Evolutionary conservation across 345 rosid species (phyloP).

Genomic region (Cardiospermum halicacabum): DNA sequence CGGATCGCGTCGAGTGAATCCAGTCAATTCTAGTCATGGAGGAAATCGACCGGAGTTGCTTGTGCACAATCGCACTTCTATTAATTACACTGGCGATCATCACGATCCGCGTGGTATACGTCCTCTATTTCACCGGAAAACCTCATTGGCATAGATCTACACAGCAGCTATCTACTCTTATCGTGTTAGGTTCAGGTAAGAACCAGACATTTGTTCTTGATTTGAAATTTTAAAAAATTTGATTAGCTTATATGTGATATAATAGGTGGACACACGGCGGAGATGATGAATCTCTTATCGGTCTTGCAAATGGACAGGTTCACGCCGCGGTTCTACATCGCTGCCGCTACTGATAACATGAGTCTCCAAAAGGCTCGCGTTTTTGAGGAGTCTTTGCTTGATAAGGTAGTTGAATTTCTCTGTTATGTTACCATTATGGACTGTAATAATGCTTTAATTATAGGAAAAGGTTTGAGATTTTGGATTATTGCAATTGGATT

Average conservation of each 20-base stretch:
- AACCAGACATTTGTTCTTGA: neutral
- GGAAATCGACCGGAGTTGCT: neutral
- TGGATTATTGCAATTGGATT: neutral
- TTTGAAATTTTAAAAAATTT: neutral
- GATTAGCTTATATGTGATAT: neutral
- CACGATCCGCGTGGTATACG: slow-evolving; percentile 25
- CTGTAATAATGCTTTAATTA: neutral
- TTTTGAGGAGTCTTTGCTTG: slow-evolving; percentile 52
- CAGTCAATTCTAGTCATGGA: neutral
- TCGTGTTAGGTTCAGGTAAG: slow-evolving; percentile 66
- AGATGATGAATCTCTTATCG: slow-evolving; percentile 79
- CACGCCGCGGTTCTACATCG: slow-evolving; percentile 71
- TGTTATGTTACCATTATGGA: neutral
- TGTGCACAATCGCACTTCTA: neutral
- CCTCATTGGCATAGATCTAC: slow-evolving; percentile 31
- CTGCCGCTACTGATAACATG: slow-evolving; percentile 92
- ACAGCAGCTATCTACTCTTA: slow-evolving; percentile 38
- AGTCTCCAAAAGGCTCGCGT: slow-evolving; percentile 83
- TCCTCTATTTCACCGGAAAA: slow-evolving; percentile 41
- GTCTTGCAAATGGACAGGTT: slow-evolving; percentile 54
- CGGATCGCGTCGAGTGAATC: too few species aligned
- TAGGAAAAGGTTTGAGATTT: neutral
- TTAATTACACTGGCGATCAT: slow-evolving; percentile 10
- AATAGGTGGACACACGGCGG: slow-evolving; percentile 92
- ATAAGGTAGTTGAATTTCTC: slow-evolving; percentile 28